phyloP scores from a whole-genome alignment of 495 filamentous ascomycete genomes.

The Hypoxylon subgilvum region DNA sequence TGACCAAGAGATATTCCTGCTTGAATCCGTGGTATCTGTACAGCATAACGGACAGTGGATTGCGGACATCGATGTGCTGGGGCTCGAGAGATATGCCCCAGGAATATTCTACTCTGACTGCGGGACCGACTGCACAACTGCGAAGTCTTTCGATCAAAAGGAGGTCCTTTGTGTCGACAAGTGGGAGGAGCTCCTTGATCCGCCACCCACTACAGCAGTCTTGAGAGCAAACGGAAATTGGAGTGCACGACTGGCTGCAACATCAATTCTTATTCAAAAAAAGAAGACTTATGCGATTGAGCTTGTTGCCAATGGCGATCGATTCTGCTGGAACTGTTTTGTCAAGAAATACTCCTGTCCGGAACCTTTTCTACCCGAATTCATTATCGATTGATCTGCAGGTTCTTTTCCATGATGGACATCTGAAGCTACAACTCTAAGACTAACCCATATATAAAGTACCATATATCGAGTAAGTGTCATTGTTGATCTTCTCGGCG shows the following conservation, averaged over 20 bases:
- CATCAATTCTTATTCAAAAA: neutral
- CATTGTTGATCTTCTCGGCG: no score
- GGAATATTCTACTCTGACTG: neutral
- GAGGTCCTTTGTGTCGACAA: neutral
- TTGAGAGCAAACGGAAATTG: neutral
- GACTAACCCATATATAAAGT: no score
- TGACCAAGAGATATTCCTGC: slow-evolving; percentile 36
- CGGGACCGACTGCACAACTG: neutral
- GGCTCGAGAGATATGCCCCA: neutral
- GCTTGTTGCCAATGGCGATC: neutral
- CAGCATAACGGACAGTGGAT: slow-evolving; percentile 46
- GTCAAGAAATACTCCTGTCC: neutral
- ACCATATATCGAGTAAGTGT: no score
- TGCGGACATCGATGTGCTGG: slow-evolving; percentile 44
- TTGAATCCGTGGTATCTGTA: slow-evolving; percentile 44
- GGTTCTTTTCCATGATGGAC: no score
- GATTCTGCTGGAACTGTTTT: neutral
- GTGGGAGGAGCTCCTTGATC: neutral
- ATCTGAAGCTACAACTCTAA: no score
- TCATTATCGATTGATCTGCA: neutral
- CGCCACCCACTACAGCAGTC: neutral
- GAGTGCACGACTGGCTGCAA: neutral
- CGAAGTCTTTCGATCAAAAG: neutral
- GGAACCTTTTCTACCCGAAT: neutral
- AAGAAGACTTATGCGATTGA: neutral